A percentile compares a stretch with the other conserved stretches of the same genome.
These are phyloP conservation scores for Alternaria novae-zelandiae DNA, from an alignment of 2,329 filamentous ascomycete genomes.

Conservation along the genomic window DNA sequence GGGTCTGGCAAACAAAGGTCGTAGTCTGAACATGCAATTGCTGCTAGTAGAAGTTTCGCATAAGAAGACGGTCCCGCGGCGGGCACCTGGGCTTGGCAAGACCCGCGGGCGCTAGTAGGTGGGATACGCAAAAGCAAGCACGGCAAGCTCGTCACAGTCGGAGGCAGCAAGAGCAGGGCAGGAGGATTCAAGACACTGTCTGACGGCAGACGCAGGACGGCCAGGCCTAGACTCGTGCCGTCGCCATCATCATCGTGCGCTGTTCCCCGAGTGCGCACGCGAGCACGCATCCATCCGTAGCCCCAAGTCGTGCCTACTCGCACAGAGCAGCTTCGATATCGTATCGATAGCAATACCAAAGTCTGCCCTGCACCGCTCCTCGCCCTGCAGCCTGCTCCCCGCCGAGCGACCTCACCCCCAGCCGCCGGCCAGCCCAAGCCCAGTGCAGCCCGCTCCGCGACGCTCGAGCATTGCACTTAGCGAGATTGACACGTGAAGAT, in stretches of 20 bases:
- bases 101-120: conserved; percentile 13
- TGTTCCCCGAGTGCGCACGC: conserved; percentile 40
- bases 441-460: conserved; percentile 6
- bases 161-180: background rate
- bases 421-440: conserved; percentile 1
- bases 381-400: conserved; percentile 3
- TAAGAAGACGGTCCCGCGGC: conserved; percentile 11
- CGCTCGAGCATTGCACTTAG: conserved; percentile 6
- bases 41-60: conserved; percentile 14
- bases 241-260: conserved; percentile 12
- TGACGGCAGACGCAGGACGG: conserved; percentile 4
- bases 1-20: conserved; percentile 2
- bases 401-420: background rate
- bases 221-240: conserved; percentile 1
- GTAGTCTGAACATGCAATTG: conserved; percentile 27
- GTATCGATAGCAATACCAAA: background rate
- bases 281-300: conserved; percentile 40
- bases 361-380: conserved; percentile 13
- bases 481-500: conserved; percentile 45
- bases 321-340: conserved; percentile 9
- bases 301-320: conserved; percentile 34
- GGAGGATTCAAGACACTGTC: background rate
- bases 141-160: background rate
- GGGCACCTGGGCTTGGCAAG: conserved; percentile 18
- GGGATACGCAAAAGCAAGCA: conserved; percentile 2